phyloP scores from a whole-genome alignment of 1,284 basidiomycete genomes.

The Volvariella volvacea region DNA sequence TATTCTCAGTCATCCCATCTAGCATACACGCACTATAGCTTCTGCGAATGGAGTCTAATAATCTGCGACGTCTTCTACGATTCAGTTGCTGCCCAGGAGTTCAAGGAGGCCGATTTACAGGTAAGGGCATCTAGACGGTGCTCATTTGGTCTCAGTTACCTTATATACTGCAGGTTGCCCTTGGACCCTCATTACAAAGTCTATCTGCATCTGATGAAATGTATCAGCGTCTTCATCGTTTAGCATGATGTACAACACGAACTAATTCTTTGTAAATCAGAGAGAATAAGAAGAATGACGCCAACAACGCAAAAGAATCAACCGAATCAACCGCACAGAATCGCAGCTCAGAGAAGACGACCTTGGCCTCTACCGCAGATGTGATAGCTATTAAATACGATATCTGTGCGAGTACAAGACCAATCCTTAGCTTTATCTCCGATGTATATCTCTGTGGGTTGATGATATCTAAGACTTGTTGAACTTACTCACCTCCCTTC shows the following conservation, averaged over 20 bases:
- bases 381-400: too few species aligned
- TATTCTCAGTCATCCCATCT: constrained; percentile 5
- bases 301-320: not conserved
- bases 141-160: too few species aligned
- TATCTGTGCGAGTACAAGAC: not conserved
- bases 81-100: constrained; percentile 58
- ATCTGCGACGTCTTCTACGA: constrained; percentile 77
- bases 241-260: too few species aligned
- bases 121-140: constrained; percentile 24
- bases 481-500: constrained; percentile 6
- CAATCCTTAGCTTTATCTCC: constrained; percentile 32
- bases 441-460: constrained; percentile 50
- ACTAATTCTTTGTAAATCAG: not conserved
- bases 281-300: not conserved
- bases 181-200: constrained; percentile 17
- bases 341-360: not conserved
- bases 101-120: constrained; percentile 47
- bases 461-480: not conserved
- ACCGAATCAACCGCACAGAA: constrained; percentile 1
- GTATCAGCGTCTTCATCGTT: constrained; percentile 32
- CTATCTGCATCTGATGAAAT: constrained; percentile 22
- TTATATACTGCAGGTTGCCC: constrained; percentile 21
- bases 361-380: too few species aligned
- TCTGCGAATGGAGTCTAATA: constrained; percentile 87
- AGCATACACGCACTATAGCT: constrained; percentile 83